phyloP scores from a whole-genome alignment of 768 basidiomycete species.

The Mycena indigotica region DNA sequence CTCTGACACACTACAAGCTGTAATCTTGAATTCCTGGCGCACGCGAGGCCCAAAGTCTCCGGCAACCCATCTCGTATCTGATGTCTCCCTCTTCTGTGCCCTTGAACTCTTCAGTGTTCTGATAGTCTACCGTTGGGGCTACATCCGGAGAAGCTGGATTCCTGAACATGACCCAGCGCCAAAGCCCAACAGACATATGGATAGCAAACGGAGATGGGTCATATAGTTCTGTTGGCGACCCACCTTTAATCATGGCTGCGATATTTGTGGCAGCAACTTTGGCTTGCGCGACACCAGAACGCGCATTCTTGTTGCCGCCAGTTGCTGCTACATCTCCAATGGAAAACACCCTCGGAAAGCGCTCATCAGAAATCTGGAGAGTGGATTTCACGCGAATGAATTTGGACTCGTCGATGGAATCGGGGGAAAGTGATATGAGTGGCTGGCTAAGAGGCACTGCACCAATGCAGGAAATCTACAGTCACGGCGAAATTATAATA shows the following conservation, averaged over 20 bases:
- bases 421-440: conserved; percentile 27
- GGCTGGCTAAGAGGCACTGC: conserved; percentile 30
- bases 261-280: conserved; percentile 45
- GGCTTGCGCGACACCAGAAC: conserved; percentile 41
- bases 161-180: conserved; percentile 26
- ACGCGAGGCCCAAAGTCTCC: conserved; percentile 23
- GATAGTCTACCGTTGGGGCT: conserved; percentile 17
- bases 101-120: conserved; percentile 9
- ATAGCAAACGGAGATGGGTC: conserved; percentile 27
- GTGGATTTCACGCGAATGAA: conserved; percentile 29
- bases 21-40: conserved; percentile 26
- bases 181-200: conserved; percentile 1
- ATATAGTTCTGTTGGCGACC: conserved; percentile 33
- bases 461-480: conserved; percentile 35
- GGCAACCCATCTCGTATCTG: conserved; percentile 19
- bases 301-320: conserved; percentile 48
- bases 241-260: conserved; percentile 33
- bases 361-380: conserved; percentile 27
- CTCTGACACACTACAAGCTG: not conserved
- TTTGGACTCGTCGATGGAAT: conserved; percentile 11
- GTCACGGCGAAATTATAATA: too few relatives aligned
- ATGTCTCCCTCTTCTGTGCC: conserved; percentile 18
- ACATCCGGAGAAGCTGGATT: conserved; percentile 19
- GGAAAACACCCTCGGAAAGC: conserved; percentile 44
- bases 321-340: conserved; percentile 53